Conservation (phyloP, 108 stramenopile genomes). For the Tribonema minus region DNA sequence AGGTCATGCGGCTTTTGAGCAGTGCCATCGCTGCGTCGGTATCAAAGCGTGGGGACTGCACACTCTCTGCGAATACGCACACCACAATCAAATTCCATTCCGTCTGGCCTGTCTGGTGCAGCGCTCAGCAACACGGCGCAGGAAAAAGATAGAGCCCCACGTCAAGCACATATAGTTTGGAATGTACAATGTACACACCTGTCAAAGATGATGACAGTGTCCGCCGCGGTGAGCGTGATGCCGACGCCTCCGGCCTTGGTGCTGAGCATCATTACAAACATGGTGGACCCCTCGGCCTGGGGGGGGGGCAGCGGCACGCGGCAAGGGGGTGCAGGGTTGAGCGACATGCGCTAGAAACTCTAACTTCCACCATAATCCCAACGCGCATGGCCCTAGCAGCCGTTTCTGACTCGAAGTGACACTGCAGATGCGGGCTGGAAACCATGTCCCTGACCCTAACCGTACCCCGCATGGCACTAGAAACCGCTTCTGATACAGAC, state of each 20-base stretch:
- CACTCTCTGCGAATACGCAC: too few relatives aligned
- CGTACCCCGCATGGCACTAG: too few relatives aligned
- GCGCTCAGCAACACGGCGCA: too few relatives aligned
- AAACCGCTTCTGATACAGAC: too few relatives aligned
- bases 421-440: not conserved
- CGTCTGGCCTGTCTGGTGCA: too few relatives aligned
- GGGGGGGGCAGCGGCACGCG: too few relatives aligned
- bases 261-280: constrained; percentile 91
- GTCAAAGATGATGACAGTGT: constrained; percentile 91
- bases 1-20: constrained; percentile 91
- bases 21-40: constrained; percentile 95
- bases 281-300: constrained; percentile 61
- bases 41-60: too few relatives aligned
- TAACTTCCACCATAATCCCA: not conserved
- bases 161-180: too few relatives aligned
- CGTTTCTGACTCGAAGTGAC: not conserved
- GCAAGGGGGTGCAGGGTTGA: constrained; percentile 85
- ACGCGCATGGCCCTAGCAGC: not conserved
- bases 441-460: not conserved
- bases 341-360: not conserved
- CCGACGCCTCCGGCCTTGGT: constrained; percentile 88
- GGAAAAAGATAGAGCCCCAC: too few relatives aligned
- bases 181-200: too few relatives aligned
- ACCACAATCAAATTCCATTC: too few relatives aligned
- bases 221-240: constrained; percentile 93